A percentile compares a stretch with the other conserved stretches of the same genome.
Conservation (phyloP, 768 basidiomycete species). For the Phylloporus sp. region DNA sequence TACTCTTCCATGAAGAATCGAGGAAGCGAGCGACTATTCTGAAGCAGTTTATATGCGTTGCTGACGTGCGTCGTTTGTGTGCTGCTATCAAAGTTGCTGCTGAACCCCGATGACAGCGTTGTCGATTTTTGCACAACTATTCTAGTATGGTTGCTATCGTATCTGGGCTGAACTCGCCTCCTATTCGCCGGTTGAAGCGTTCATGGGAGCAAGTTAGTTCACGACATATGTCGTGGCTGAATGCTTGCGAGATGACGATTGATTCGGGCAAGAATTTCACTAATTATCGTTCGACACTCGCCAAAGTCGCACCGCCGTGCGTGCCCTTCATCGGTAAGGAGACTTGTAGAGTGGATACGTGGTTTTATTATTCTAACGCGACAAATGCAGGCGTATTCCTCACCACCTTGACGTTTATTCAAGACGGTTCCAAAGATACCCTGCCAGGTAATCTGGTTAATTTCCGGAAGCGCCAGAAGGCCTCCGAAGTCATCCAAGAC, state of each 20-base stretch:
- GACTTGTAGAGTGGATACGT: neutral
- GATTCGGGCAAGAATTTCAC: conserved; percentile 93
- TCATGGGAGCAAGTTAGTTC: conserved; percentile 88
- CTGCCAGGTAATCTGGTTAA: conserved; percentile 79
- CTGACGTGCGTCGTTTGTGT: conserved; percentile 63
- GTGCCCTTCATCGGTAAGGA: conserved; percentile 90
- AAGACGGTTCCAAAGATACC: conserved; percentile 90
- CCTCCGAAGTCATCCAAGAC: conserved; percentile 94
- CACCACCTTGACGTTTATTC: conserved; percentile 94
- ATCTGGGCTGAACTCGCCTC: conserved; percentile 90
- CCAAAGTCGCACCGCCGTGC: conserved; percentile 83
- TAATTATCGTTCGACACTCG: conserved; percentile 82
- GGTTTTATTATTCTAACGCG: conserved; percentile 1
- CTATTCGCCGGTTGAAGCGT: conserved; percentile 86
- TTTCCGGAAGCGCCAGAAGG: conserved; percentile 91
- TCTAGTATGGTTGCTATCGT: conserved; percentile 96
- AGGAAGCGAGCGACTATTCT: conserved; percentile 75
- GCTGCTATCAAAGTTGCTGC: neutral
- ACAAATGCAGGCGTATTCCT: conserved; percentile 77
- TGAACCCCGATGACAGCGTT: conserved; percentile 55
- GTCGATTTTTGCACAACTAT: conserved; percentile 86
- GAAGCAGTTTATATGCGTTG: conserved; percentile 87
- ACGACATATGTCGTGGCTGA: conserved; percentile 67
- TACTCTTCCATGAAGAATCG: conserved; percentile 78
- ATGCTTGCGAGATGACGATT: conserved; percentile 81